phyloP scores from a whole-genome alignment of 23 red algal genomes.

The Gracilaria vermiculophylla region DNA sequence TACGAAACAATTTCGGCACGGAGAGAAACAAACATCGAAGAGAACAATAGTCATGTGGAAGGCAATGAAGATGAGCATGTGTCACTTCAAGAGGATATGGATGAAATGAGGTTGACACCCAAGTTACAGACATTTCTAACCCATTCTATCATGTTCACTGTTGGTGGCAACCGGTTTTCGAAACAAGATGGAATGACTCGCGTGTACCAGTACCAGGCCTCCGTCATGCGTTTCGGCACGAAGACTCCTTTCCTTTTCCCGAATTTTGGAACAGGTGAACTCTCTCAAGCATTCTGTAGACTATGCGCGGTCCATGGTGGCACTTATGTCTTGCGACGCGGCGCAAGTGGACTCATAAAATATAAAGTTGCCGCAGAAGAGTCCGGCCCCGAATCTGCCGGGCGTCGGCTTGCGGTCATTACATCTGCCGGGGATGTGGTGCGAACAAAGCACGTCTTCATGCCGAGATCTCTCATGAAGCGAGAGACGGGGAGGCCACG shows the following conservation, averaged over 20 bases:
- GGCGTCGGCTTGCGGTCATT: not conserved
- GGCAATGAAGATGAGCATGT: not conserved
- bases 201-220: constrained; percentile 16
- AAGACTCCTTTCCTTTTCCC: constrained; percentile 50
- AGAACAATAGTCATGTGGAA: not conserved
- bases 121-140: constrained; percentile 37
- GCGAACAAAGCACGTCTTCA: constrained; percentile 21
- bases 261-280: constrained; percentile 54
- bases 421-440: constrained; percentile 41
- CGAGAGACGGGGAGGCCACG: not conserved
- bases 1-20: not conserved
- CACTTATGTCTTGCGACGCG: constrained; percentile 50
- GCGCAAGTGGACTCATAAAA: constrained; percentile 10
- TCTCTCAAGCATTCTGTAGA: constrained; percentile 61
- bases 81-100: constrained; percentile 46
- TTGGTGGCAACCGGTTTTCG: not conserved
- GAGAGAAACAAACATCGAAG: not conserved
- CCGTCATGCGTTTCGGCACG: constrained; percentile 36
- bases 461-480: constrained; percentile 1
- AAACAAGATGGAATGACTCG: not conserved
- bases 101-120: not conserved
- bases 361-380: not conserved
- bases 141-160: constrained; percentile 26
- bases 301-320: constrained; percentile 62
- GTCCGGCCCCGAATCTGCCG: not conserved